Evolutionary conservation across 106 monocot genomes (phyloP).

Genomic region (Cymbidium sinense): DNA sequence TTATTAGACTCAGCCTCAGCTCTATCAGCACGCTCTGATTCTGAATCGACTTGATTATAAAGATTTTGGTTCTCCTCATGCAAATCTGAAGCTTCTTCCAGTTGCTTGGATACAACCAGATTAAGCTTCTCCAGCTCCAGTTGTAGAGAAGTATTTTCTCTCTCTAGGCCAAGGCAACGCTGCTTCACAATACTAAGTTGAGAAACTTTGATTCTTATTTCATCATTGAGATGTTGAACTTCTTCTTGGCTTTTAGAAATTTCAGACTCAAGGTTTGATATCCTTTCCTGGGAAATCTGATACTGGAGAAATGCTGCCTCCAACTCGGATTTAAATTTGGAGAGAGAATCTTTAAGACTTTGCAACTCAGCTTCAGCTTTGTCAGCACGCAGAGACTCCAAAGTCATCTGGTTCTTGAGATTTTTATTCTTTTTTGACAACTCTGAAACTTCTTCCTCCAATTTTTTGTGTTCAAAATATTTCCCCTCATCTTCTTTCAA

Average conservation of each 20-base stretch:
- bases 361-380: constrained; percentile 35
- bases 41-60: not conserved
- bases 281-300: constrained; percentile 34
- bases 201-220: constrained; percentile 22
- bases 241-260: constrained; percentile 18
- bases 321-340: constrained; percentile 44
- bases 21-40: not conserved
- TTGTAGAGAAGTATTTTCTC: constrained; percentile 22
- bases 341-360: constrained; percentile 27
- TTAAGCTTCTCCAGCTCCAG: constrained; percentile 27
- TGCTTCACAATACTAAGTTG: constrained; percentile 26
- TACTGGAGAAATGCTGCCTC: constrained; percentile 44
- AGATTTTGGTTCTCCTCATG: not conserved
- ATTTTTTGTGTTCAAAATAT: not conserved
- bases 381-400: constrained; percentile 24
- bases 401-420: constrained; percentile 4
- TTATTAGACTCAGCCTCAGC: constrained; percentile 19
- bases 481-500: constrained; percentile 1
- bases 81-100: constrained; percentile 10
- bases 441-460: not conserved
- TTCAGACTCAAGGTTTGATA: constrained; percentile 51
- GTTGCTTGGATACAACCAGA: constrained; percentile 13
- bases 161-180: constrained; percentile 19
- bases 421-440: constrained; percentile 17
- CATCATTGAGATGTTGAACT: constrained; percentile 43